A percentile compares a stretch with the other conserved stretches of the same genome.
Conservation (phyloP, 768 basidiomycete genomes). For the Trametes gibbosa region DNA sequence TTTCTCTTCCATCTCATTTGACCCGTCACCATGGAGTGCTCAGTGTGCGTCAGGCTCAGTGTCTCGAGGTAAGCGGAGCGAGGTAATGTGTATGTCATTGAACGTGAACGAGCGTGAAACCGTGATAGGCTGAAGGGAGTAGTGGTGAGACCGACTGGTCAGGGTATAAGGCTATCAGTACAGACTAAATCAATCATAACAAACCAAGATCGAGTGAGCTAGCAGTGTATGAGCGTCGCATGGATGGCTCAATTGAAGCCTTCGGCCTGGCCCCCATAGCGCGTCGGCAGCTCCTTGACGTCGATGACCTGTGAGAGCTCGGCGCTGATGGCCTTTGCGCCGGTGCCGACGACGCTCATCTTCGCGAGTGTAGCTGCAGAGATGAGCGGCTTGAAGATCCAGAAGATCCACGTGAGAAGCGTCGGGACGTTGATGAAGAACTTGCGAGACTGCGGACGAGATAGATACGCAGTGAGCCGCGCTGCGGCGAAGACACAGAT, state of each 20-base stretch:
- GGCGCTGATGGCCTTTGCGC: conserved; percentile 54
- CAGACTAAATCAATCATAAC: neutral
- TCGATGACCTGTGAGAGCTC: conserved; percentile 60
- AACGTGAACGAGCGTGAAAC: neutral
- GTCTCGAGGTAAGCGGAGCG: neutral
- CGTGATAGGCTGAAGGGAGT: neutral
- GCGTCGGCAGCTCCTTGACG: conserved; percentile 55
- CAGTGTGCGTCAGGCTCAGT: neutral
- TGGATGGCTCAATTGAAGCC: conserved; percentile 35
- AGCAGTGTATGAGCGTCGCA: neutral
- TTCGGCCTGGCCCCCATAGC: conserved; percentile 67
- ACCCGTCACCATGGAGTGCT: too few species aligned
- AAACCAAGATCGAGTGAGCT: too few species aligned
- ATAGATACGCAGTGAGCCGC: neutral
- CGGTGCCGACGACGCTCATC: conserved; percentile 74
- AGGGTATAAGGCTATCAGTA: conserved; percentile 1
- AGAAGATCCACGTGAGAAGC: conserved; percentile 78
- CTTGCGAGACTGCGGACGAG: conserved; percentile 53
- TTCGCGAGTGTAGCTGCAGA: conserved; percentile 74
- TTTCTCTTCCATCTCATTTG: conserved; percentile 3
- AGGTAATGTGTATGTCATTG: neutral
- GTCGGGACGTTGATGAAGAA: conserved; percentile 83
- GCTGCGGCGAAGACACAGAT: neutral
- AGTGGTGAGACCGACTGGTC: neutral
- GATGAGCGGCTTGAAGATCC: conserved; percentile 74